Evolutionary conservation across 2,329 filamentous ascomycete species (phyloP), one percentile per base, ranked within the genome.

Genomic region (Aotearoamyces nothofagi): DNA sequence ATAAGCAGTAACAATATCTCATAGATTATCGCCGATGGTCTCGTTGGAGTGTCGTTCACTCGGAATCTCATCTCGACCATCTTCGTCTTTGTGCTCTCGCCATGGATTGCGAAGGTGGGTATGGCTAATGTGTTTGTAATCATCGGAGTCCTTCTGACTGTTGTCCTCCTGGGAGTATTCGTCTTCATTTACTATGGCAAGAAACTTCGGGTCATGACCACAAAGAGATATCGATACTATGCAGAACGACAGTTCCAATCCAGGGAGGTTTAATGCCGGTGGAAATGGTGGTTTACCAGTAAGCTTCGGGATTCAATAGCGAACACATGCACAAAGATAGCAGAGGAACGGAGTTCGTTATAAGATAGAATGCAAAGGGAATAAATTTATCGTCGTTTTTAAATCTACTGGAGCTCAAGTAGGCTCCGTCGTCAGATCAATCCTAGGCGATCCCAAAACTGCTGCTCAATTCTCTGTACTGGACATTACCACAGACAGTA

Each of bases 331-430:
- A n/a, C n/a, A n/a, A n/a, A n/a, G n/a, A n/a, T n/a, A n/a, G n/a
- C n/a, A n/a, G n/a, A n/a, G n/a, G n/a, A n/a, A n/a, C n/a, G n/a
- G n/a, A n/a, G n/a, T n/a, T n/a, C n/a, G n/a, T n/a, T n/a, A n/a
- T n/a, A n/a, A n/a, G n/a, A n/a, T n/a, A n/a, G n/a, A n/a, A n/a
- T n/a, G n/a, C n/a, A n/a, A n/a, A n/a, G n/a, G n/a, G n/a, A 48
- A 50, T 34, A 55, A 59, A 32, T 39, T 62, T 28, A 42, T 63
- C 22, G 54, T 54, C 13, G 54, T 66, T 4, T 47, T 63, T 26
- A 60, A 61, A 9, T 59, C 57, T 14, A 65, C 61, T 6, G 62
- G 58, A 22, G 58, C 56, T 33, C 61, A 68, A 34, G 63, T 63
- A 33, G 59, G 61, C n/a, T 60, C 60, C 4, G 61, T 68, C n/a